phyloP scores from a whole-genome alignment of 164 flowering plant species.

The Sedum album region DNA sequence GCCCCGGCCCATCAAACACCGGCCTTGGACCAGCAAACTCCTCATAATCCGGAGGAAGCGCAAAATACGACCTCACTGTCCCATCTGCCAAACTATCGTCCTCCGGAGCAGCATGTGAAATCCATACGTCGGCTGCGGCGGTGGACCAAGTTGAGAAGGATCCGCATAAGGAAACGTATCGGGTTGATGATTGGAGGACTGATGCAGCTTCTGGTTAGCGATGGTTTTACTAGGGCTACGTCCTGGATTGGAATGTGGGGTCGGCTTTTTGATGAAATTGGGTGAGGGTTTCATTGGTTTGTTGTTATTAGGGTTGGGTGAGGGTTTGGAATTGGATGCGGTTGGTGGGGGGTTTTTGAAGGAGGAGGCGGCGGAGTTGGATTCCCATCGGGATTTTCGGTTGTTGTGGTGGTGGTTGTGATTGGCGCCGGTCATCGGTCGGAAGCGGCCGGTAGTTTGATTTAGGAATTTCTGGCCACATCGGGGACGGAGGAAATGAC shows the following conservation, averaged over 20 bases:
- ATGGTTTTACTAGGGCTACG: conserved; percentile 16
- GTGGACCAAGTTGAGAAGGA: conserved; percentile 6
- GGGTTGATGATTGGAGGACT: neutral
- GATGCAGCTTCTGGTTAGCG: conserved; percentile 6
- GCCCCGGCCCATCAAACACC: conserved; percentile 14
- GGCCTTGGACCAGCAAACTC: conserved; percentile 37
- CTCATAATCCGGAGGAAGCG: conserved; percentile 78
- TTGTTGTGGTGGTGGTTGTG: conserved; percentile 20
- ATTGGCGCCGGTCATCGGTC: conserved; percentile 35
- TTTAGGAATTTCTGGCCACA: too few species aligned
- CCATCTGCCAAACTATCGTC: conserved; percentile 77
- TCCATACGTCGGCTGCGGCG: conserved; percentile 57
- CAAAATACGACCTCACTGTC: conserved; percentile 73
- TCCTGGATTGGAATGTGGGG: conserved; percentile 5
- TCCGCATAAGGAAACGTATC: conserved; percentile 1
- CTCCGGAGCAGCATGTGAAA: conserved; percentile 93
- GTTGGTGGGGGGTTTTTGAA: conserved; percentile 17
- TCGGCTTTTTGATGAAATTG: neutral
- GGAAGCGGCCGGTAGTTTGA: neutral
- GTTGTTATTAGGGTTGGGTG: conserved; percentile 8
- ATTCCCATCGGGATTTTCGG: conserved; percentile 50
- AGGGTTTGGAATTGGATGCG: conserved; percentile 17
- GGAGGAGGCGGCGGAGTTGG: conserved; percentile 16
- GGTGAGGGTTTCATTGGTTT: neutral
- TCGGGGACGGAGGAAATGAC: too few species aligned